These are phyloP conservation scores for Ciborinia camelliae DNA, from an alignment of 2,329 filamentous ascomycete species.

Conservation along the genomic window DNA sequence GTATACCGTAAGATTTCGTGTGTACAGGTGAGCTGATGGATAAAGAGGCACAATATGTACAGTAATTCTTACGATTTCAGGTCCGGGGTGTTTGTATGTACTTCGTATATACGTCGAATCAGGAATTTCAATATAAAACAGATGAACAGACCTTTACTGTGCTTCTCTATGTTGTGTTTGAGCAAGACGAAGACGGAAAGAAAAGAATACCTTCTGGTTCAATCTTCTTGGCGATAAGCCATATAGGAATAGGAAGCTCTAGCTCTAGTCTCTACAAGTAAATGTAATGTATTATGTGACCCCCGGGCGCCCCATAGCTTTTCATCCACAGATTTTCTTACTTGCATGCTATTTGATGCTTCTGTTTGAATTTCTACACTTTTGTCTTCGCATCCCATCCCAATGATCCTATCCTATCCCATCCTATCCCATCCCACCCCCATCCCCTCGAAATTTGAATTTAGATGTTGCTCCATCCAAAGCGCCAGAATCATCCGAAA, in stretches of 20 bases:
- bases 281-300: no score
- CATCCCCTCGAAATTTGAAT: not conserved
- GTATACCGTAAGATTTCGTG: not conserved
- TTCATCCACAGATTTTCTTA: conserved; percentile 9
- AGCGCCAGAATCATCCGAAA: conserved; percentile 12
- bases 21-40: not conserved
- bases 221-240: conserved; percentile 13
- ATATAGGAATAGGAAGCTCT: not conserved
- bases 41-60: not conserved
- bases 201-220: not conserved
- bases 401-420: no score
- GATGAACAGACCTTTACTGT: not conserved
- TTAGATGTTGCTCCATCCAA: conserved; percentile 5
- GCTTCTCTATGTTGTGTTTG: not conserved
- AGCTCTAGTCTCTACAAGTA: conserved; percentile 12
- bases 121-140: not conserved
- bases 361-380: conserved; percentile 8
- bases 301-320: conserved; percentile 3
- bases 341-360: not conserved
- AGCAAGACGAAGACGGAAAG: conserved; percentile 1
- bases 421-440: not conserved
- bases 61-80: not conserved
- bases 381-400: not conserved
- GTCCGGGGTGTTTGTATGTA: not conserved
- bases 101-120: not conserved